These are phyloP conservation scores for Westerdykella sp. DNA, from an alignment of 2,329 filamentous ascomycete genomes.

Conservation along the genomic window DNA sequence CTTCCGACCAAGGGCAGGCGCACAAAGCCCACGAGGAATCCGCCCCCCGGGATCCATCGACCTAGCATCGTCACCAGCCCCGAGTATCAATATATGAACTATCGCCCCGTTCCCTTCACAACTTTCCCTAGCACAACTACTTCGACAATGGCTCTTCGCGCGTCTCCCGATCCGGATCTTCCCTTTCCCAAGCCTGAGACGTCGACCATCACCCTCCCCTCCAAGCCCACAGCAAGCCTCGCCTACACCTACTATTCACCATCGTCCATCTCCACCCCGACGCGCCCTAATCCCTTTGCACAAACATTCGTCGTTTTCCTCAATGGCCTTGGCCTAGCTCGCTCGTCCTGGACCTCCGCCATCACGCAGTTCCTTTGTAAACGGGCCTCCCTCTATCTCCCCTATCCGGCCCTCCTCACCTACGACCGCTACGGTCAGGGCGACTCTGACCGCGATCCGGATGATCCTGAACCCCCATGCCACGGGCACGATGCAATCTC, in stretches of 20 bases:
- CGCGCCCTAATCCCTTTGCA: constrained; percentile 28
- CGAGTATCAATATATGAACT: too few species aligned
- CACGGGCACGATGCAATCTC: constrained; percentile 46
- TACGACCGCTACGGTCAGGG: constrained; percentile 58
- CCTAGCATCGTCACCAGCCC: too few species aligned
- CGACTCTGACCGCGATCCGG: constrained; percentile 44
- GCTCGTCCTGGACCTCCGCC: constrained; percentile 34
- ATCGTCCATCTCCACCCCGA: constrained; percentile 16
- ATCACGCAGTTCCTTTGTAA: constrained; percentile 29
- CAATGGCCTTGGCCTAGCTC: constrained; percentile 40
- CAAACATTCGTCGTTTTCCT: constrained; percentile 40
- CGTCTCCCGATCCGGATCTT: constrained; percentile 11
- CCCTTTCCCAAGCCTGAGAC: constrained; percentile 27
- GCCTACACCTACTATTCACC: constrained; percentile 32
- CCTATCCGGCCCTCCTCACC: constrained; percentile 43
- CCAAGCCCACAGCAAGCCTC: constrained; percentile 25
- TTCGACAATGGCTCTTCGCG: not conserved
- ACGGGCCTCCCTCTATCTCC: constrained; percentile 7
- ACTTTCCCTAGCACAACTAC: not conserved
- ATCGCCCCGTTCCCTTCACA: too few species aligned
- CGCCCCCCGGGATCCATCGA: too few species aligned
- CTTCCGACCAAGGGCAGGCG: too few species aligned
- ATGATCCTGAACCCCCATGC: constrained; percentile 26
- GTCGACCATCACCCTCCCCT: constrained; percentile 22
- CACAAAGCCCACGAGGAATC: too few species aligned